Evolutionary conservation across 306 rosid species (phyloP), one percentile per base, ranked within the genome.

Genomic region (Acacia acuminata): DNA sequence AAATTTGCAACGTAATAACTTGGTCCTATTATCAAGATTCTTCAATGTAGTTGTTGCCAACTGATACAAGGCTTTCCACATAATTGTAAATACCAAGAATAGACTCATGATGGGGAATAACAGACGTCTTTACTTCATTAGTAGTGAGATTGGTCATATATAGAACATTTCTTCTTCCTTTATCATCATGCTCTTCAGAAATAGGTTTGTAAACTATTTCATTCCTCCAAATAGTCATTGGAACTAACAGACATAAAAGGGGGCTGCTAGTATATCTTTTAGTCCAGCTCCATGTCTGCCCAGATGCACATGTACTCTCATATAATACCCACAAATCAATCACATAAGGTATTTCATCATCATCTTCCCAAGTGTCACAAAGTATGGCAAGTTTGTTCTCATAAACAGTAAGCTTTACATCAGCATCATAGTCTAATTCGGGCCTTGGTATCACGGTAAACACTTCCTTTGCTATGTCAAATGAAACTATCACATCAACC

Each of bases 81-180:
- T 58, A 58, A 58, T 58, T 10, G 5, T 9, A 22, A 22, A 58
- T 8, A 9, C 13, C 0, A 22, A 9, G 5, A 58, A 7, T 7
- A 20, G 4, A 2, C 14, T 4, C 15, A 22, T 0, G 1, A n/a
- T 3, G 0, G 14, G 32, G 15, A 22, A 10, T 3, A n/a, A n/a
- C n/a, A n/a, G n/a, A n/a, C n/a, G n/a, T n/a, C n/a, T n/a, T n/a
- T n/a, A n/a, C n/a, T n/a, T n/a, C 65, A 58, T 58, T 58, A 22
- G 65, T 22, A 19, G 27, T 2, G 30, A 58, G 30, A 58, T 58
- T 58, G 12, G 7, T n/a, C 24, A 19, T 1, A 53, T 16, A 53
- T 19, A 53, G 8, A 53, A 17, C 60, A 53, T 53, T 4, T 16
- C n/a, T 17, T 15, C 22, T n/a, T 38, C 7, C 42, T 38, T 6